Conservation (phyloP, 495 filamentous ascomycete species). For the Neurospora sp. region DNA sequence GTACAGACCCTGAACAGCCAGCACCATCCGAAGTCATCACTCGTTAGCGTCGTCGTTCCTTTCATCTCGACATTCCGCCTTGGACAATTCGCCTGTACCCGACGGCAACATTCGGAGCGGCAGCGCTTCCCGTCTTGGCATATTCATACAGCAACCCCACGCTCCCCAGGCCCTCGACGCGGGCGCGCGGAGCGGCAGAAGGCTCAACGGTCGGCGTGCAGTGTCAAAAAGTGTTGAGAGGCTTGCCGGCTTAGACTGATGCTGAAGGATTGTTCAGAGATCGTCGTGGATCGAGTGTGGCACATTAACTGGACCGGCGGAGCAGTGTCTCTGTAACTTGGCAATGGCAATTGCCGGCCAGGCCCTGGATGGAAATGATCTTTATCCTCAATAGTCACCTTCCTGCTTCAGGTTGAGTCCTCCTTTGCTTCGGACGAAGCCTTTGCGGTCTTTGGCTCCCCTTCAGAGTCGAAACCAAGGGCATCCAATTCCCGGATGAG, state of each 20-base stretch:
- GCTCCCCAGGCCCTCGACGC: neutral
- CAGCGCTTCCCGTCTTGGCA: neutral
- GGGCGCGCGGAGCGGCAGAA: neutral
- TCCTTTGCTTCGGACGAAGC: neutral
- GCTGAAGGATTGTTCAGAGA: neutral
- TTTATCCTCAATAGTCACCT: neutral
- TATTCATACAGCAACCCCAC: neutral
- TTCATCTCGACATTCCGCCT: neutral
- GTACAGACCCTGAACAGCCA: neutral
- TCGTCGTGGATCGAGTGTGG: neutral
- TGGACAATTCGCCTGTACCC: neutral
- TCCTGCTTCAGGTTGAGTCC: neutral
- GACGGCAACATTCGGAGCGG: neutral
- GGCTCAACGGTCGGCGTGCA: neutral
- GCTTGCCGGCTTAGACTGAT: neutral
- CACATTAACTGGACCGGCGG: neutral
- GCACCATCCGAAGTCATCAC: neutral
- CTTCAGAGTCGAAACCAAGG: conserved; percentile 67
- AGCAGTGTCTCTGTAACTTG: neutral
- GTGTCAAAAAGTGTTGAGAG: neutral
- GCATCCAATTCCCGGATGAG: conserved; percentile 78
- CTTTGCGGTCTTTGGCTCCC: conserved; percentile 30
- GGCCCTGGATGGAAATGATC: neutral
- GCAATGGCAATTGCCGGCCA: neutral
- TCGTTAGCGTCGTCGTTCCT: neutral